Base-by-base conservation (phyloP, 441 rosid genomes). In the Isatis lusitanica region DNA sequence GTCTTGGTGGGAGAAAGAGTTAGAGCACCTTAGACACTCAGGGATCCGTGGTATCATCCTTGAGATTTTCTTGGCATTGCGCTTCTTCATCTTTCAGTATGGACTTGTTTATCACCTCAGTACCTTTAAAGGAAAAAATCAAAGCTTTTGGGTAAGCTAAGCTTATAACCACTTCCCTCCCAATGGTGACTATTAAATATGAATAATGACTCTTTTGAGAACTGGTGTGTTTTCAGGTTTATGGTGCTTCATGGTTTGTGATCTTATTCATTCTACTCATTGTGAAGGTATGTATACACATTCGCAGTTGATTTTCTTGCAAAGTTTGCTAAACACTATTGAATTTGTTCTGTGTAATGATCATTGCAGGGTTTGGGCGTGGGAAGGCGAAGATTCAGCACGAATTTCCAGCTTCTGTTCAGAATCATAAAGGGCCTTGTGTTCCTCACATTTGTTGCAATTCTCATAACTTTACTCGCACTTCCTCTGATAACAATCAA, bases 1-100 rank as follows among this genome's bases (percentile, higher is more conserved):
- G 66, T 91, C 97, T 28, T 91, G 97, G 97, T 91, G 97, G 97
- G 94, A 91, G 68, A 81, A 85, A 76, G 91, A 91, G 77, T 90
- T 87, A 65, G 87, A 71, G 66, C 94, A 91, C 78, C 87, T 91
- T 47, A 82, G 64, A 52, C 75, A 77, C 77, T 86, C 97, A 8
- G 91, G 92, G 16, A 82, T 78, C 39, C 86, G 87, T 5, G 97
- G 97, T 38, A 82, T 85, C 74, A 57, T 86, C 46, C 83, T 82
- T 1, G 94, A 91, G 85, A 85, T 91, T 71, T 9, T 91, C 48
- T 79, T 91, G 74, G 83, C 94, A 3, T 58, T 84, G 51, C 88
- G 97, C 35, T 91, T 91, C 74, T 87, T 91, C 74, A 81, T 89
- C 61, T 91, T 82, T 68, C 97, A 88, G 79, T 91, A 83, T 63